A percentile compares a stretch with the other conserved stretches of the same genome.
Evolutionary conservation across 2,329 filamentous ascomycete genomes (phyloP).

Genomic region (Fusarium vanettenii): DNA sequence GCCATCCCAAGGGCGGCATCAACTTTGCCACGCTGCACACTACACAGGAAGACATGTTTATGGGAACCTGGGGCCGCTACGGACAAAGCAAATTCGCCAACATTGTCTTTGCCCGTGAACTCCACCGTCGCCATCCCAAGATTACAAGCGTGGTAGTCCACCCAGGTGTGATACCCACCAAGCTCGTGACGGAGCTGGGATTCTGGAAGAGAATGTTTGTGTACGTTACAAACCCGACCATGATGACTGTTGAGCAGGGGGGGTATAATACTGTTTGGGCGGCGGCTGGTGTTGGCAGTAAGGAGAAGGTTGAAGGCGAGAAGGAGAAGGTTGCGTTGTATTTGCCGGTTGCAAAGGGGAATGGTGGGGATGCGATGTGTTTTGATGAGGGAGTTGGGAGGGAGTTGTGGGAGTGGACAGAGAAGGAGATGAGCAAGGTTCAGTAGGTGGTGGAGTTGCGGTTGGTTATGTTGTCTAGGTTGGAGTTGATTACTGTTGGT

Average conservation of each 20-base stretch:
- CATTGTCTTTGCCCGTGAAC: conserved; percentile 57
- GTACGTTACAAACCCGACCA: conserved; percentile 33
- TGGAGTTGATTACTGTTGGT: not conserved
- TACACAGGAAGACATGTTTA: conserved; percentile 38
- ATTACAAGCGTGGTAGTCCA: conserved; percentile 60
- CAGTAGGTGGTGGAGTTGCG: not conserved
- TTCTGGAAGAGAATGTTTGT: conserved; percentile 42
- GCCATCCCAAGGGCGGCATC: conserved; percentile 44
- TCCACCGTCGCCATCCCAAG: conserved; percentile 56
- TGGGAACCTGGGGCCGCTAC: conserved; percentile 59
- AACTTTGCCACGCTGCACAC: conserved; percentile 44
- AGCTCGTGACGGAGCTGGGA: conserved; percentile 38
- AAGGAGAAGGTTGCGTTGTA: conserved; percentile 37
- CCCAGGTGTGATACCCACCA: conserved; percentile 55
- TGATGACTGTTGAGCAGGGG: conserved; percentile 45
- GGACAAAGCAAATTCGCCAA: conserved; percentile 63
- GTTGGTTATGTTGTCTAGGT: not conserved
- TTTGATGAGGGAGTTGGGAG: conserved; percentile 46
- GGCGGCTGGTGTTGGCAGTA: conserved; percentile 36
- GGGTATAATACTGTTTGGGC: conserved; percentile 49
- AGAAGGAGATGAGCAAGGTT: conserved; percentile 28
- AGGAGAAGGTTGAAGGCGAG: conserved; percentile 18
- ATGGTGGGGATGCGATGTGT: conserved; percentile 34
- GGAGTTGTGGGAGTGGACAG: conserved; percentile 55
- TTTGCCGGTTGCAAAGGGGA: conserved; percentile 43